Conservation (phyloP, 2,329 filamentous ascomycete genomes). For the Verticillium dahliae region DNA sequence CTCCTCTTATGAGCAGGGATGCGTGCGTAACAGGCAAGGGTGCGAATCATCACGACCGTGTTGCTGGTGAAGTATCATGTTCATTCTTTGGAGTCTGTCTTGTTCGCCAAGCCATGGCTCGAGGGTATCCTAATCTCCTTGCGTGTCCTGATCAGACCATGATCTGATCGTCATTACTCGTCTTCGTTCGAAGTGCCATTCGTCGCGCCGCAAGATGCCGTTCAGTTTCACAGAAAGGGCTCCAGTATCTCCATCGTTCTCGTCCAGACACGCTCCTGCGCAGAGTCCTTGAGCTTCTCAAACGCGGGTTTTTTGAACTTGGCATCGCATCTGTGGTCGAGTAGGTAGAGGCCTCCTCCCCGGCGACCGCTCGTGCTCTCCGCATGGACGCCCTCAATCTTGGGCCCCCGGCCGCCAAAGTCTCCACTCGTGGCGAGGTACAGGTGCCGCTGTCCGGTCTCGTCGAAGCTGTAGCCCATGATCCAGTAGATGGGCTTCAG, state of each 20-base stretch:
- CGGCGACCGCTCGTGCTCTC: constrained; percentile 1
- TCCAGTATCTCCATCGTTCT: constrained; percentile 10
- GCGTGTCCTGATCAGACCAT: neutral
- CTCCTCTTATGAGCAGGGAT: neutral
- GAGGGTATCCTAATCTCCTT: neutral
- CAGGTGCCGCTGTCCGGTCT: constrained; percentile 8
- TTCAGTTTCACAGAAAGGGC: constrained; percentile 4
- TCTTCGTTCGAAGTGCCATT: neutral
- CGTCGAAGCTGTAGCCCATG: neutral
- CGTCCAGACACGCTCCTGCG: constrained; percentile 8
- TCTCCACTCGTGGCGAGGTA: constrained; percentile 5
- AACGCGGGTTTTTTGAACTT: neutral
- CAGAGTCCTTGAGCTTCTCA: constrained; percentile 1
- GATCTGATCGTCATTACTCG: neutral
- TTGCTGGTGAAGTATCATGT: no score
- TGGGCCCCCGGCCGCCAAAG: constrained; percentile 3
- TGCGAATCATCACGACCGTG: no score
- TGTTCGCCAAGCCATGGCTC: no score
- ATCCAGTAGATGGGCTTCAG: constrained; percentile 8
- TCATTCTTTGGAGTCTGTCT: no score
- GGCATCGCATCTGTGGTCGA: constrained; percentile 7
- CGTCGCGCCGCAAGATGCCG: neutral
- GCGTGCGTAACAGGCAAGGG: neutral
- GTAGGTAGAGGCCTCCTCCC: constrained; percentile 5
- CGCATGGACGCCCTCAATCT: neutral